These are phyloP conservation scores for Didymella arachidicola DNA, from an alignment of 2,329 filamentous ascomycete species.

Conservation along the genomic window DNA sequence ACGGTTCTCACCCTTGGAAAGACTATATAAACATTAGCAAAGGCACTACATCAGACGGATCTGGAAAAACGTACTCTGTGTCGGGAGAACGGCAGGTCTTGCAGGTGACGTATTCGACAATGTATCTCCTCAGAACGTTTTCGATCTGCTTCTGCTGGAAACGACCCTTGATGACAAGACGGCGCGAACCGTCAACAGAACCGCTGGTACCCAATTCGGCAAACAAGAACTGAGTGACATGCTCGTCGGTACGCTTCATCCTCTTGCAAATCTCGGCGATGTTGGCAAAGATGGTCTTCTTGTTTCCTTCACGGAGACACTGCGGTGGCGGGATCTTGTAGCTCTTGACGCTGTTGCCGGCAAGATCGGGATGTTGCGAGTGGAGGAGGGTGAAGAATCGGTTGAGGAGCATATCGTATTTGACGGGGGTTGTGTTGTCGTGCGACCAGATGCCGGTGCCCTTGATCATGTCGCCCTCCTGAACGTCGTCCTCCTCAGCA, in stretches of 20 bases:
- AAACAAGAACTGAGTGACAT: slow-evolving; percentile 96
- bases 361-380: slow-evolving; percentile 95
- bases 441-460: slow-evolving; percentile 92
- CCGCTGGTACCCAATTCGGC: slow-evolving; percentile 97
- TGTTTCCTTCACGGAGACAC: slow-evolving; percentile 99
- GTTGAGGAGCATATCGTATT: slow-evolving; percentile 82
- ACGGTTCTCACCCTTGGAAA: slow-evolving; percentile 99
- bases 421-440: slow-evolving; percentile 77
- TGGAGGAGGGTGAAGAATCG: slow-evolving; percentile 96
- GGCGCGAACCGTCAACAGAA: slow-evolving; percentile 86
- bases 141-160: slow-evolving; percentile 99
- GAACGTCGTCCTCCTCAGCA: slow-evolving; percentile 60
- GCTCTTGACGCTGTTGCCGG: slow-evolving; percentile 85
- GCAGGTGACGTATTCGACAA: slow-evolving; percentile 98
- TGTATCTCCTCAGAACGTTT: slow-evolving; percentile 94
- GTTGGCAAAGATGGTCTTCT: slow-evolving; percentile 97
- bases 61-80: slow-evolving; percentile 30
- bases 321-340: slow-evolving; percentile 99
- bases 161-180: slow-evolving; percentile 97
- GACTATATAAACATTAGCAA: slow-evolving; percentile 81
- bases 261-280: slow-evolving; percentile 98
- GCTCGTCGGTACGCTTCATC: slow-evolving; percentile 98
- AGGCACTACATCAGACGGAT: background rate
- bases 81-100: slow-evolving; percentile 76
- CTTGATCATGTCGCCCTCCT: slow-evolving; percentile 78